Percentiles rank a stretch among this genome's conserved stretches.
Evolutionary conservation across 208 protist species (phyloP).

Genomic region (Acanthamoeba sp.): DNA sequence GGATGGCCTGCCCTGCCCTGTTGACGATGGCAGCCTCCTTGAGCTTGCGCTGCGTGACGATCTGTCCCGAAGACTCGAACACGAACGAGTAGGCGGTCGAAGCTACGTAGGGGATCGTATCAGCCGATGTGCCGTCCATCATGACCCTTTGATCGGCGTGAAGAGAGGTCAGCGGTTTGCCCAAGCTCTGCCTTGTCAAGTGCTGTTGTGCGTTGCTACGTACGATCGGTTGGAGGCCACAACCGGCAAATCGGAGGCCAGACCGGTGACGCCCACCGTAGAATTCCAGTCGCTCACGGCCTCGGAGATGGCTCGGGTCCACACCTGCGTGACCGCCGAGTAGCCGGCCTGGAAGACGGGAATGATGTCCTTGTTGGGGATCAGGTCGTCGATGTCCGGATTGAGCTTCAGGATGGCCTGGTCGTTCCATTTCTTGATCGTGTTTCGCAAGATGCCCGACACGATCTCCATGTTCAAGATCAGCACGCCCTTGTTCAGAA

Average conservation of each 20-base stretch:
- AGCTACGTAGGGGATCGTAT: conserved; percentile 3
- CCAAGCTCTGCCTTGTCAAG: no score
- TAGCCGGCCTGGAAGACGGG: not conserved
- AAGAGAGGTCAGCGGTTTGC: no score
- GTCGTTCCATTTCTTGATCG: conserved; percentile 13
- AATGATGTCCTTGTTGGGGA: not conserved
- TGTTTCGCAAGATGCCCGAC: not conserved
- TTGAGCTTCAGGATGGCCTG: not conserved
- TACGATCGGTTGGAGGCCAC: not conserved
- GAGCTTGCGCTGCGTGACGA: not conserved
- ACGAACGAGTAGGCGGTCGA: conserved; percentile 14
- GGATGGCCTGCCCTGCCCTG: not conserved
- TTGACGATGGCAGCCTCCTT: conserved; percentile 24
- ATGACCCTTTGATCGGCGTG: no score
- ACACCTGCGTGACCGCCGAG: conserved; percentile 2
- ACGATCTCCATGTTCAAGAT: conserved; percentile 9
- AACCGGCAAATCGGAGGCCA: not conserved
- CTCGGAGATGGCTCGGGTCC: not conserved
- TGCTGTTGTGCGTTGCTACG: no score
- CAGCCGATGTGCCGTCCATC: not conserved
- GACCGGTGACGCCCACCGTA: not conserved
- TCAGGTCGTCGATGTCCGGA: not conserved
- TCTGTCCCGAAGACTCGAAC: not conserved
- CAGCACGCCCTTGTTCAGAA: not conserved
- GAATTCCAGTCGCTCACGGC: conserved; percentile 1